phyloP scores from a whole-genome alignment of 2,329 filamentous ascomycete genomes.

The Trichothecium sympodiale region DNA sequence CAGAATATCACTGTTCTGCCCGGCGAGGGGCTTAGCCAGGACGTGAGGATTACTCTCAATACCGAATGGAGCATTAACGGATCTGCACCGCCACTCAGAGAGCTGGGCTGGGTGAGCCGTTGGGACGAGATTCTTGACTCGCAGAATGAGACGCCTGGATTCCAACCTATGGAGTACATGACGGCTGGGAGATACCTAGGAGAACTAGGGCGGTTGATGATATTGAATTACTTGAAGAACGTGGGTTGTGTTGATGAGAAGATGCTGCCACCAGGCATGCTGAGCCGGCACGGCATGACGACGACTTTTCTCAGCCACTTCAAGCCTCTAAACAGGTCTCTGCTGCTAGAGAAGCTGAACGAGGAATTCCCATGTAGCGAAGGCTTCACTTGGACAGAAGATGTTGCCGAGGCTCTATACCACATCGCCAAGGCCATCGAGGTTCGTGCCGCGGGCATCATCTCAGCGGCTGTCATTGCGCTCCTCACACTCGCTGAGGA shows the following conservation, averaged over 20 bases:
- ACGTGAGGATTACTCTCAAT: slow-evolving; percentile 64
- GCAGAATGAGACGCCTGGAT: slow-evolving; percentile 59
- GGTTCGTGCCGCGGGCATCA: slow-evolving; percentile 59
- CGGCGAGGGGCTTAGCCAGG: slow-evolving; percentile 26
- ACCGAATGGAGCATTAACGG: slow-evolving; percentile 79
- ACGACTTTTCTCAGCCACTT: slow-evolving; percentile 66
- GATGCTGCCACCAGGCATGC: slow-evolving; percentile 42
- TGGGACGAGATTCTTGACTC: slow-evolving; percentile 62
- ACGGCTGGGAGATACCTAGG: slow-evolving; percentile 69
- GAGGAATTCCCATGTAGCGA: slow-evolving; percentile 37
- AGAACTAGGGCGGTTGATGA: slow-evolving; percentile 61
- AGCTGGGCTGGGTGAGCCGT: slow-evolving; percentile 50
- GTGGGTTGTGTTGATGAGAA: slow-evolving; percentile 26
- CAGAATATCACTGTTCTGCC: slow-evolving; percentile 35
- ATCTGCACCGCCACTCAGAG: slow-evolving; percentile 53
- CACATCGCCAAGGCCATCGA: slow-evolving; percentile 61
- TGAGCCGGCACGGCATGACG: slow-evolving; percentile 50
- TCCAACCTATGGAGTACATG: slow-evolving; percentile 80
- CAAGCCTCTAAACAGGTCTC: slow-evolving; percentile 38
- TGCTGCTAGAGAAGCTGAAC: slow-evolving; percentile 34
- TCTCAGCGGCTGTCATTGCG: slow-evolving; percentile 62
- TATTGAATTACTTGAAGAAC: slow-evolving; percentile 51
- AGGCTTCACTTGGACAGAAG: slow-evolving; percentile 51
- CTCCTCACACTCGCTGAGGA: slow-evolving; percentile 60
- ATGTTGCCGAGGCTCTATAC: slow-evolving; percentile 48